These are phyloP conservation scores for Zancudomyces culisetae DNA, from an alignment of 371 early-diverging fungal genomes.

Conservation along the genomic window DNA sequence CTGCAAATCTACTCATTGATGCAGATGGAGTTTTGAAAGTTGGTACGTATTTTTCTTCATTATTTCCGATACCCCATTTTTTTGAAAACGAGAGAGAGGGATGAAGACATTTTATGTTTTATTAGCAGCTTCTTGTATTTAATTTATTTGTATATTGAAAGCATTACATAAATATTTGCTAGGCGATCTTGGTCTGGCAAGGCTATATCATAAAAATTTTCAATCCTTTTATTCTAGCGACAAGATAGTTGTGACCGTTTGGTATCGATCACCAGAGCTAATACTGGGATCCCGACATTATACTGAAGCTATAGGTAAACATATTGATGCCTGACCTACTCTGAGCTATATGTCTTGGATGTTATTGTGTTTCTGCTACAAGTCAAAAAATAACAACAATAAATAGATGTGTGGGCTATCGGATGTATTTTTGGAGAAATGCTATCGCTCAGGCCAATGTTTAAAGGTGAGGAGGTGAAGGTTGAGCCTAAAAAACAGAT, in stretches of 20 bases:
- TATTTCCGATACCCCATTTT: too few species aligned
- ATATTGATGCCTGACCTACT: too few species aligned
- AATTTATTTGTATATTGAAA: too few species aligned
- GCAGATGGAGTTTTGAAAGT: slow-evolving; percentile 83
- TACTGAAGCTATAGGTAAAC: slow-evolving; percentile 41
- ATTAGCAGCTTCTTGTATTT: too few species aligned
- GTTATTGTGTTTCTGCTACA: too few species aligned
- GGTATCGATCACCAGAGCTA: slow-evolving; percentile 99
- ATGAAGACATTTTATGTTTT: too few species aligned
- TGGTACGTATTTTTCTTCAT: too few species aligned
- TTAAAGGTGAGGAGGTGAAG: slow-evolving; percentile 87
- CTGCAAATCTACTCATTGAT: slow-evolving; percentile 95
- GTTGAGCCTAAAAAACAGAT: slow-evolving; percentile 73
- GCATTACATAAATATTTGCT: too few species aligned
- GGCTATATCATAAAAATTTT: slow-evolving; percentile 59
- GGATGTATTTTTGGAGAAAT: slow-evolving; percentile 99
- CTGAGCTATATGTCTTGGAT: too few species aligned
- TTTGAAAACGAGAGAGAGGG: too few species aligned
- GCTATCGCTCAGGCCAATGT: slow-evolving; percentile 75
- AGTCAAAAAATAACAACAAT: too few species aligned
- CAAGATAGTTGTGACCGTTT: slow-evolving; percentile 93
- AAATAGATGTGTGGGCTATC: slow-evolving; percentile 91
- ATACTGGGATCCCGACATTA: slow-evolving; percentile 86
- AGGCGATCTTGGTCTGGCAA: slow-evolving; percentile 79
- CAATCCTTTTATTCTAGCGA: slow-evolving; percentile 71